Evolutionary conservation across 1,139 yeast genomes (phyloP).

Genomic region (Kazachstania sp.): DNA sequence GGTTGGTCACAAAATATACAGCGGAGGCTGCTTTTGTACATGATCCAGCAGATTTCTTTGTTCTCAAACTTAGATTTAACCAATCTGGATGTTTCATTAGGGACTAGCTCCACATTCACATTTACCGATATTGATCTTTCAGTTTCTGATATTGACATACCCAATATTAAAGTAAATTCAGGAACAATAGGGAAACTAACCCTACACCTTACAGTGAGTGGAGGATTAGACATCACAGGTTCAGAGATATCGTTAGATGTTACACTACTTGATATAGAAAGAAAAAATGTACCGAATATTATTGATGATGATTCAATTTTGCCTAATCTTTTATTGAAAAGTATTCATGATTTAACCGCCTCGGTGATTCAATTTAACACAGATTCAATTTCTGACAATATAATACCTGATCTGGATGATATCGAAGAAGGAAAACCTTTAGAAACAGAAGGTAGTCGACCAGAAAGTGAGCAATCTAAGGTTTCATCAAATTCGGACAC

Average conservation of each 20-base stretch:
- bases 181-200: slow-evolving; percentile 54
- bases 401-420: slow-evolving; percentile 10
- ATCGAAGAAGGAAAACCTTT: slow-evolving; percentile 11
- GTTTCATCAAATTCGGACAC: not conserved
- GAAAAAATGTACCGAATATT: slow-evolving; percentile 8
- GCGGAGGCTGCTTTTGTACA: slow-evolving; percentile 67
- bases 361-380: slow-evolving; percentile 42
- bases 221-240: slow-evolving; percentile 59
- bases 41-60: slow-evolving; percentile 71
- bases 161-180: slow-evolving; percentile 56
- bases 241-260: slow-evolving; percentile 48
- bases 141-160: slow-evolving; percentile 61
- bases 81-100: slow-evolving; percentile 70
- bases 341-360: slow-evolving; percentile 57
- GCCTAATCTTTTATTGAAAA: slow-evolving; percentile 44
- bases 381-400: slow-evolving; percentile 4
- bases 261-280: slow-evolving; percentile 17
- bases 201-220: slow-evolving; percentile 45
- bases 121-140: slow-evolving; percentile 61
- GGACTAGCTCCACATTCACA: slow-evolving; percentile 45
- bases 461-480: not conserved
- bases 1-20: slow-evolving; percentile 84
- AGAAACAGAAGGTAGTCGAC: slow-evolving; percentile 7
- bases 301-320: not conserved
- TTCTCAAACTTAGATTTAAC: slow-evolving; percentile 77